Conservation (phyloP, 768 basidiomycete species). For the Mycena olivaceomarginata region DNA sequence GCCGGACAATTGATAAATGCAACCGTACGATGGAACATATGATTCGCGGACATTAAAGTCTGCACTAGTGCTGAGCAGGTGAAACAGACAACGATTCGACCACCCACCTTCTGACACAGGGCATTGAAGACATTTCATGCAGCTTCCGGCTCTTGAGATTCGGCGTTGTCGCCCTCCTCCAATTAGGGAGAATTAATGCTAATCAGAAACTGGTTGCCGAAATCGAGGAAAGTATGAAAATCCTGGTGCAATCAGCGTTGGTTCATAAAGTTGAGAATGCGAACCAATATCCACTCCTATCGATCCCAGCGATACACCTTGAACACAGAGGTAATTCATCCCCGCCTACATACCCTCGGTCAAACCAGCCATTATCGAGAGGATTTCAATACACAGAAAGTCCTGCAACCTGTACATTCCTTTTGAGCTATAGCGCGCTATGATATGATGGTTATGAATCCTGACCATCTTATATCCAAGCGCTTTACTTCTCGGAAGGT, state of each 20-base stretch:
- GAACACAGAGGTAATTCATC: not conserved
- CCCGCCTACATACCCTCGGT: not conserved
- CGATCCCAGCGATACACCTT: not conserved
- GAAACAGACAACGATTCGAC: too few species aligned
- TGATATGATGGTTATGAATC: too few species aligned
- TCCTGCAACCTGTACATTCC: not conserved
- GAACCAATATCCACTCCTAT: not conserved
- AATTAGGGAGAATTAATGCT: not conserved
- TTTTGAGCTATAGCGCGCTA: too few species aligned
- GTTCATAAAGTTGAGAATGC: too few species aligned
- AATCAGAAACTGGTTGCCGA: not conserved
- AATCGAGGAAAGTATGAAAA: not conserved
- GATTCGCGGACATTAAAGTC: not conserved
- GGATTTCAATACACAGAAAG: not conserved
- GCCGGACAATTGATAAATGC: too few species aligned
- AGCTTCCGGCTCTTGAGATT: too few species aligned
- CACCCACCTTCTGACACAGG: not conserved
- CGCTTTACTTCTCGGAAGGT: too few species aligned
- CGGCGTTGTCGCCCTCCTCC: not conserved
- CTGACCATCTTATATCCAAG: too few species aligned
- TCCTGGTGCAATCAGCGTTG: too few species aligned
- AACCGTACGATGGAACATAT: not conserved
- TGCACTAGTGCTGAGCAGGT: not conserved
- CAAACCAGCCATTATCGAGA: too few species aligned
- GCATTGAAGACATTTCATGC: too few species aligned